Conservation (phyloP, 2,329 filamentous ascomycete genomes). For the Claviceps lovelessii region DNA sequence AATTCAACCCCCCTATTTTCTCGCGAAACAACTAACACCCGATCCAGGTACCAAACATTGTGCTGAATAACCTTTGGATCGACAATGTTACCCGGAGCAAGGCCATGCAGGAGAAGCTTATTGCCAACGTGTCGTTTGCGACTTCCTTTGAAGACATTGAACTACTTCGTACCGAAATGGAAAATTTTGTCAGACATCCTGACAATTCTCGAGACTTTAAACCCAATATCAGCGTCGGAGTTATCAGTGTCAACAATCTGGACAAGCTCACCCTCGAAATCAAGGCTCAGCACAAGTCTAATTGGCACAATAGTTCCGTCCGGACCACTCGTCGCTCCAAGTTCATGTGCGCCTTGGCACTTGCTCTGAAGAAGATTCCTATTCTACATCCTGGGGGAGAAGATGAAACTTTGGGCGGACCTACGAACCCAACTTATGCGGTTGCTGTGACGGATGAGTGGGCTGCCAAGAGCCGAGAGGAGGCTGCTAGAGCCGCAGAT, state of each 20-base stretch:
- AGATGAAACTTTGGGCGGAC: conserved; percentile 43
- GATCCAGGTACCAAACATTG: conserved; percentile 74
- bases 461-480: conserved; percentile 49
- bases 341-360: conserved; percentile 87
- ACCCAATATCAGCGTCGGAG: conserved; percentile 63
- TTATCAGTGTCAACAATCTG: conserved; percentile 67
- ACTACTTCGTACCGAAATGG: conserved; percentile 69
- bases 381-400: conserved; percentile 72
- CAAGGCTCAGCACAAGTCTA: conserved; percentile 82
- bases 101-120: conserved; percentile 76
- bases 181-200: conserved; percentile 64
- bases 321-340: conserved; percentile 74
- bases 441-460: conserved; percentile 59
- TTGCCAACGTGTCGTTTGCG: conserved; percentile 69
- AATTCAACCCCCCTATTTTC: neutral
- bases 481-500: conserved; percentile 46
- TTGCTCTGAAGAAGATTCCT: conserved; percentile 74
- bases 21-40: neutral
- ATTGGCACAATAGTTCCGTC: conserved; percentile 77
- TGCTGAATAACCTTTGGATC: conserved; percentile 84
- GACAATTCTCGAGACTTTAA: conserved; percentile 89
- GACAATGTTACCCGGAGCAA: conserved; percentile 87
- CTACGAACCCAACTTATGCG: conserved; percentile 67
- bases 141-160: conserved; percentile 85
- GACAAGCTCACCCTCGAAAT: conserved; percentile 76